These are phyloP conservation scores for Cadophora sp. DNA, from an alignment of 2,329 filamentous ascomycete species.

Conservation along the genomic window DNA sequence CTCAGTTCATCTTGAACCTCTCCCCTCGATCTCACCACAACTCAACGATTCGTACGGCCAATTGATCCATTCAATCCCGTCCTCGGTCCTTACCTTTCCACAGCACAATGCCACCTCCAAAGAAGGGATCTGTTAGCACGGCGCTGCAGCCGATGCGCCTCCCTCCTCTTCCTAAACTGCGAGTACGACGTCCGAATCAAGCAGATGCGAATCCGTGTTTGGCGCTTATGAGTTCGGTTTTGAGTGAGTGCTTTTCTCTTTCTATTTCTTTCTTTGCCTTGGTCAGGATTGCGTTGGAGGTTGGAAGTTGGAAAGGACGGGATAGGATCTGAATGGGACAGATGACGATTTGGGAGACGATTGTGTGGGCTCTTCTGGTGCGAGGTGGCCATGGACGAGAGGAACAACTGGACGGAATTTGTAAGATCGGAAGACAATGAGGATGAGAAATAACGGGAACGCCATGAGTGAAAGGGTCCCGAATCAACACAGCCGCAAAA, in stretches of 20 bases:
- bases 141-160: constrained; percentile 48
- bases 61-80: too few species aligned
- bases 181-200: constrained; percentile 68
- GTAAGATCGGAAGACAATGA: too few species aligned
- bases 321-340: not conserved
- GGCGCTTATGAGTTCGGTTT: constrained; percentile 68
- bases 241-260: constrained; percentile 57
- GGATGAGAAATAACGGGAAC: too few species aligned
- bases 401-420: too few species aligned
- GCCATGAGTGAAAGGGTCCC: too few species aligned
- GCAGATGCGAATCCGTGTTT: constrained; percentile 69
- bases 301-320: not conserved
- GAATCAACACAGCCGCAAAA: too few species aligned
- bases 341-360: too few species aligned
- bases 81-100: not conserved
- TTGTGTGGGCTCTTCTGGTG: too few species aligned
- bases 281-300: not conserved
- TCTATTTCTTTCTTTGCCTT: not conserved
- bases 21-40: not conserved
- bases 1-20: not conserved
- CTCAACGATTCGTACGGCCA: too few species aligned
- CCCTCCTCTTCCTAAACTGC: constrained; percentile 66
- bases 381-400: too few species aligned
- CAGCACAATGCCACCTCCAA: constrained; percentile 41
- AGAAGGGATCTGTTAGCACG: constrained; percentile 27